Percentiles rank a stretch among this genome's conserved stretches.
These are phyloP conservation scores for Notholithocarpus densiflorus DNA, from an alignment of 306 rosid species.

Conservation along the genomic window DNA sequence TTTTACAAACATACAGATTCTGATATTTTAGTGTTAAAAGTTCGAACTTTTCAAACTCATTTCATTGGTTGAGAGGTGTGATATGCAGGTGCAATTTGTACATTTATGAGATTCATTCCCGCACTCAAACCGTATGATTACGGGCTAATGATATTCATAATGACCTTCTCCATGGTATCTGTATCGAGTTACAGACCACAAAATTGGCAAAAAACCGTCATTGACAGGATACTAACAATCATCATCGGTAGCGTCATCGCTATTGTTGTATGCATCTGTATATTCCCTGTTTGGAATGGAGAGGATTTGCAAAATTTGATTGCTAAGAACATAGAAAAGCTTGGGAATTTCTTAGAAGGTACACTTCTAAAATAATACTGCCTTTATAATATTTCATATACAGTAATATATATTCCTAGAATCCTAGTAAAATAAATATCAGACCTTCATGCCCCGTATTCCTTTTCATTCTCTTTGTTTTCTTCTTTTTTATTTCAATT, in stretches of 20 bases:
- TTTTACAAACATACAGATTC: neutral
- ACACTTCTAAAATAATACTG: neutral
- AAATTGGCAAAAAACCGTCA: slow-evolving; percentile 16
- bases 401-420: neutral
- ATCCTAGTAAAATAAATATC: neutral
- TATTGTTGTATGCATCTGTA: slow-evolving; percentile 27
- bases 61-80: neutral
- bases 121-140: slow-evolving; percentile 51
- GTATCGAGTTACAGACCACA: slow-evolving; percentile 32
- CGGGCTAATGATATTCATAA: slow-evolving; percentile 43
- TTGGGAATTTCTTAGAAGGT: slow-evolving; percentile 43
- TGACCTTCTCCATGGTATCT: slow-evolving; percentile 49
- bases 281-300: slow-evolving; percentile 54
- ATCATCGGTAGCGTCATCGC: slow-evolving; percentile 29
- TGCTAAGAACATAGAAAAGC: slow-evolving; percentile 34
- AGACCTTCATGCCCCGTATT: too few species aligned
- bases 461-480: too few species aligned
- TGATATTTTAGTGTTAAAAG: too few species aligned
- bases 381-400: too few species aligned
- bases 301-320: slow-evolving; percentile 40
- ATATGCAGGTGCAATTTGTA: slow-evolving; percentile 33
- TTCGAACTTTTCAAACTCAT: too few species aligned
- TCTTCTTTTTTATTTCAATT: neutral
- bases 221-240: slow-evolving; percentile 32
- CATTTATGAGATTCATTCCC: slow-evolving; percentile 49